Evolutionary conservation across 2,329 filamentous ascomycete genomes (phyloP), one percentile per base, ranked within the genome.

Genomic region (Elsinoe australis): DNA sequence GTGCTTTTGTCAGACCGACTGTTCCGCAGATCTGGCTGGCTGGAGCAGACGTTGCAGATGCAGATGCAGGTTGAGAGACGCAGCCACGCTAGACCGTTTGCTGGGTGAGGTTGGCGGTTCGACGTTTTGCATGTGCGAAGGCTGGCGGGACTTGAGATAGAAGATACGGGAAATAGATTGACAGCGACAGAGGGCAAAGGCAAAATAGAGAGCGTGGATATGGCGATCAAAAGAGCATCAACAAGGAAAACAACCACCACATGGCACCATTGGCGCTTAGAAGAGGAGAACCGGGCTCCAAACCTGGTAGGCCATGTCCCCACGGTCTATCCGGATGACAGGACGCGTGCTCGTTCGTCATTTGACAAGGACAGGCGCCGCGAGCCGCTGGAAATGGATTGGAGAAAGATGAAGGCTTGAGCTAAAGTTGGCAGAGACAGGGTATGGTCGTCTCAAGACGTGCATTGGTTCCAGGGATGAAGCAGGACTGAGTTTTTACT

Each of bases 311-410:
- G n/a, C n/a, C n/a, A n/a, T n/a, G n/a, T n/a, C n/a, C n/a, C n/a
- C n/a, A n/a, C n/a, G n/a, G n/a, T n/a, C n/a, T n/a, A n/a, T n/a
- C n/a, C n/a, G n/a, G n/a, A n/a, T n/a, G n/a, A n/a, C n/a, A n/a
- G 39, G 26, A 44, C 39, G 39, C 39, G 39, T 44, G 39, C 3
- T 15, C 12, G 39, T 22, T 31, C 39, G 39, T 44, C 39, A 44
- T 44, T 44, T 44, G 39, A 31, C 39, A 44, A 31, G 39, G 39
- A 44, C 39, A 44, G 39, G 39, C 39, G 39, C 39, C 24, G 24
- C 39, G 26, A 44, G 39, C 39, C 24, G 36, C 36, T 26, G 14
- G 12, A 15, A 26, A 24, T n/a, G 36, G 28, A 18, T 17, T 32
- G 24, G 28, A 44, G 21, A 26, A 18, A 31, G 24, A 21, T 31